Percentiles rank a stretch among this genome's conserved stretches.
Conservation (phyloP, 495 filamentous ascomycete genomes). For the Aspergillus cavernicola region DNA sequence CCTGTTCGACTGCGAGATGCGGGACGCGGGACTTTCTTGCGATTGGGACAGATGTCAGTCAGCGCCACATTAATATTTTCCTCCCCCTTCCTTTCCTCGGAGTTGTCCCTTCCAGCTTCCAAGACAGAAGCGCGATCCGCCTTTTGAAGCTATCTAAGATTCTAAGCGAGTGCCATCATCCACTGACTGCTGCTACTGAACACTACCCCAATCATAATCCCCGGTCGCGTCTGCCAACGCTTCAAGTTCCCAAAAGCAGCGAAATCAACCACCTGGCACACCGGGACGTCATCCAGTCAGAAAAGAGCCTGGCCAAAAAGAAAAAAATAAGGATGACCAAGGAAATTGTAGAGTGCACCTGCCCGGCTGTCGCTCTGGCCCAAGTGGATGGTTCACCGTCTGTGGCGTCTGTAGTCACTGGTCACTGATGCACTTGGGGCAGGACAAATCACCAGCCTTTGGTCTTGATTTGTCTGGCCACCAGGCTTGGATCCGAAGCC, state of each 20-base stretch:
- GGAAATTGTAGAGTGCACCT: not conserved
- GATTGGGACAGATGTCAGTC: too few relatives aligned
- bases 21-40: too few relatives aligned
- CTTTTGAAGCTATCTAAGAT: not conserved
- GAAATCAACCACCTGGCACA: not conserved
- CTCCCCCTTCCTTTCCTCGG: not conserved
- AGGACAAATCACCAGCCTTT: conserved; percentile 5
- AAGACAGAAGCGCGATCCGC: not conserved
- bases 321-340: not conserved
- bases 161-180: not conserved
- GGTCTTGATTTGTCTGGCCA: not conserved
- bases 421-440: conserved; percentile 1
- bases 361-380: conserved; percentile 1
- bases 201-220: not conserved
- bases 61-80: not conserved
- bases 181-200: not conserved
- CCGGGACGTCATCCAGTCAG: not conserved
- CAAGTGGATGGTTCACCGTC: conserved; percentile 16
- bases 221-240: not conserved
- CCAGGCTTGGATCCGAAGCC: not conserved
- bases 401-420: conserved; percentile 4
- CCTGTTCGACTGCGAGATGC: too few relatives aligned
- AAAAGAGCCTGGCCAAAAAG: not conserved
- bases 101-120: not conserved
- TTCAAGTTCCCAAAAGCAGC: not conserved